Evolutionary conservation across 768 basidiomycete genomes (phyloP), one percentile per base, ranked within the genome.

Genomic region (Termitomyces eurrhizus): DNA sequence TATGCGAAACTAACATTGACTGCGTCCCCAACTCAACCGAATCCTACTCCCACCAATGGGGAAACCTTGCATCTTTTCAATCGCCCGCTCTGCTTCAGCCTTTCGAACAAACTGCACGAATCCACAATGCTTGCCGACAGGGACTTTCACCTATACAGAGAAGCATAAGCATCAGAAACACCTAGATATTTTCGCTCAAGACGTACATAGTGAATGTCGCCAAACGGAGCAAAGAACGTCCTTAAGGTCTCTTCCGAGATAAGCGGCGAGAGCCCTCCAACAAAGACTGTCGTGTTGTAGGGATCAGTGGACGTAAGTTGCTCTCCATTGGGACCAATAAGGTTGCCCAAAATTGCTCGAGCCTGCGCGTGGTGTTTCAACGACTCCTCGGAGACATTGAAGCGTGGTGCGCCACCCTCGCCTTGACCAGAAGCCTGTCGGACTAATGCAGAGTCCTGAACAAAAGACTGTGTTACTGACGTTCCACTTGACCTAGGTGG

Each of bases 61-160:
- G 71, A 95, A 96, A 29, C 93, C 94, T 77, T 96, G 94, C 94
- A 96, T 95, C 75, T 92, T 93, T 75, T 94, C 91, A 62, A 97
- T 97, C 9, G 94, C 93, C 41, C 84, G 81, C 72, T 95, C 93
- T 12, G 95, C 95, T 73, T 97, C 95, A 11, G 84, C 85, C 73
- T 96, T 94, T 64, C 88, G 83, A 32, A 96, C 91, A 67, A 93
- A 97, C 74, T 97, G 95, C 49, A 97, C 95, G 68, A 97, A 97
- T 1, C 95, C 95, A 67, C 95, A 97, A 64, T 95, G 92, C 69
- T 96, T 96, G 54, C 93, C 93, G 48, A 92, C 89, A 12, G 95
- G 95, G n/a, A 97, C 94, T 74, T 95, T 96, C 69, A 96, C 94
- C 92, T 93, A 65, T 48, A 63, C 49, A 62, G 44, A 44, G 41